phyloP scores from a whole-genome alignment of 2,329 filamentous ascomycete species.

The Ascochyta fabae region DNA sequence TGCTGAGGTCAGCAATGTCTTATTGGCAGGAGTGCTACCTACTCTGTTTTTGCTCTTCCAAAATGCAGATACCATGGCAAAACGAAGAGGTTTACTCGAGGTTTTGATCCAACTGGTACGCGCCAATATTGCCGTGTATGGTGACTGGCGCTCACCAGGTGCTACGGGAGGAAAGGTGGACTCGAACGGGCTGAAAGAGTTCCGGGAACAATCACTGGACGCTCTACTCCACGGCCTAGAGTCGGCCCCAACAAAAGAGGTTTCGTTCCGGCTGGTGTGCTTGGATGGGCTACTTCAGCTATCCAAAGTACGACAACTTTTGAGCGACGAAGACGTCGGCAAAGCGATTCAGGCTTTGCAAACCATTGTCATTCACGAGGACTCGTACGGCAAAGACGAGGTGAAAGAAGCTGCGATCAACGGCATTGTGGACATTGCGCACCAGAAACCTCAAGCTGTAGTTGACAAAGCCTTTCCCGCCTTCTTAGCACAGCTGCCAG shows the following conservation, averaged over 20 bases:
- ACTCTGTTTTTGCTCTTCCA: constrained; percentile 66
- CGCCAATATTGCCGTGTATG: constrained; percentile 64
- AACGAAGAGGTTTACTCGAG: constrained; percentile 67
- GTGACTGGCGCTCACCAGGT: constrained; percentile 59
- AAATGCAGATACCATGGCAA: constrained; percentile 66
- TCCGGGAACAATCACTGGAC: constrained; percentile 51
- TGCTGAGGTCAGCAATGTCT: constrained; percentile 59
- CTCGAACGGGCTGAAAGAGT: constrained; percentile 50
- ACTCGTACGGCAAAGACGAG: constrained; percentile 62
- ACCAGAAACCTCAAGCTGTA: constrained; percentile 66
- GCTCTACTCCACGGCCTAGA: constrained; percentile 53
- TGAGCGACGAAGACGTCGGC: constrained; percentile 51
- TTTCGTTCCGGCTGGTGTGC: constrained; percentile 57
- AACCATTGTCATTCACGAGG: constrained; percentile 66
- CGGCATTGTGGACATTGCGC: constrained; percentile 66
- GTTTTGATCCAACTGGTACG: constrained; percentile 64
- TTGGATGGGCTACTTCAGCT: constrained; percentile 54
- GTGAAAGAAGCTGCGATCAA: constrained; percentile 65
- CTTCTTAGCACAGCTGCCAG: constrained; percentile 69
- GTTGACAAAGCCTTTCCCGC: constrained; percentile 70
- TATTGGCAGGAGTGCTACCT: constrained; percentile 64
- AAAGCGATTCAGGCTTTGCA: constrained; percentile 66
- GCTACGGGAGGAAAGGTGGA: constrained; percentile 38
- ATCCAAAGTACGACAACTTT: constrained; percentile 49
- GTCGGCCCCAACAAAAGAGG: constrained; percentile 55